Evolutionary conservation across 495 filamentous ascomycete species (phyloP).

Genomic region (Amniculicola lignicola): DNA sequence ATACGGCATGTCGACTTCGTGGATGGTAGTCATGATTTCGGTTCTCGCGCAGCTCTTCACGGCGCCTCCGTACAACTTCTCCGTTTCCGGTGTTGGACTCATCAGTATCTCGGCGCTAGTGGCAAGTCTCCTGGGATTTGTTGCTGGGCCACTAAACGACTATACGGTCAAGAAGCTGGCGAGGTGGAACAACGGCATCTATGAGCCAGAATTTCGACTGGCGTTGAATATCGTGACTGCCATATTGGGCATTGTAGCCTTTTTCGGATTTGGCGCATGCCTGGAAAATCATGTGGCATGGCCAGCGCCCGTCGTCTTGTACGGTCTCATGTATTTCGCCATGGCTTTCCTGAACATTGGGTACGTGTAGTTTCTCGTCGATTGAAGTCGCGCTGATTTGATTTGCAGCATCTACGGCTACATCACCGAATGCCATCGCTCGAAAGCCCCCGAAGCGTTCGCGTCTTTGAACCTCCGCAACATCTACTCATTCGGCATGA

Average conservation of each 20-base stretch:
- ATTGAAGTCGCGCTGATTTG: background rate
- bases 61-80: conserved; percentile 48
- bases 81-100: conserved; percentile 45
- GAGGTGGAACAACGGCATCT: conserved; percentile 31
- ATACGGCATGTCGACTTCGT: conserved; percentile 43
- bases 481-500: conserved; percentile 30
- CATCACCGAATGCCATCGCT: conserved; percentile 28
- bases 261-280: conserved; percentile 48
- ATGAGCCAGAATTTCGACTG: conserved; percentile 50
- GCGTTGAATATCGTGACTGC: conserved; percentile 45
- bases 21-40: conserved; percentile 47
- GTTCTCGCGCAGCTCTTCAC: conserved; percentile 50
- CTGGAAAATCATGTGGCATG: conserved; percentile 34
- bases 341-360: conserved; percentile 35
- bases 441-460: conserved; percentile 27
- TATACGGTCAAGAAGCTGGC: conserved; percentile 39
- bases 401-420: conserved; percentile 20
- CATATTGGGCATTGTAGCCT: conserved; percentile 45
- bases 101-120: conserved; percentile 47
- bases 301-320: conserved; percentile 44
- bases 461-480: conserved; percentile 26
- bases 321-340: conserved; percentile 48
- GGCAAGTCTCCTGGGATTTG: conserved; percentile 41
- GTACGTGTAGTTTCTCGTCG: background rate
- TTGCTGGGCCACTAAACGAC: conserved; percentile 46